Evolutionary conservation across 768 basidiomycete species (phyloP), one percentile per base, ranked within the genome.

Genomic region (Boletus insuetus): DNA sequence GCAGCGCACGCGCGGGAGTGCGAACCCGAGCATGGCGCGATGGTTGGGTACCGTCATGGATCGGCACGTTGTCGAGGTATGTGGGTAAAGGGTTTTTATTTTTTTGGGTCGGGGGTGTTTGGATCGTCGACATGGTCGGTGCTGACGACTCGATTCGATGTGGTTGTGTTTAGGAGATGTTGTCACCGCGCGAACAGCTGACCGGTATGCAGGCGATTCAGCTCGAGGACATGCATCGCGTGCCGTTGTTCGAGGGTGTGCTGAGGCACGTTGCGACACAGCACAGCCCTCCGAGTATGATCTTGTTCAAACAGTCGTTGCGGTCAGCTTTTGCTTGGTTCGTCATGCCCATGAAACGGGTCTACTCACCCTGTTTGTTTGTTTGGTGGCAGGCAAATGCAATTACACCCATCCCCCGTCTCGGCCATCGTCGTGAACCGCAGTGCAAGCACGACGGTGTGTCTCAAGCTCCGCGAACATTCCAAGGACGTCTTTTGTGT

Each of bases 401-500:
- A 60, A 19, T 54, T 51, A 1, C 24, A 58, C 2, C 13, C 49
- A 12, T 55, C 47, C 11, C 63, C 49, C 22, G 56, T 51, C 65
- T 74, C 41, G 57, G 75, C 35, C 74, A 77, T 51, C 16, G 71
- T 87, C 35, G 79, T 89, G 50, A 85, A 84, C 12, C 82, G 85
- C 14, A 81, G 81, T 22, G 79, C 85, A 0, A 80, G 86, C 61
- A 82, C 87, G 46, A 63, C 84, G 14, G 73, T 77, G 20, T 80
- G 83, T 62, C 61, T 85, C 26, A 74, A 69, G 48, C 37, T 75
- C 24, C 61, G 58, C 19, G 65, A 64, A 24, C 56, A 55, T 11
- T 43, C 54, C 24, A 56, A 58, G 13, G 68, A 73, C 40, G 62
- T 84, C 41, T 87, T 82, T 64, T 69, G 81, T 17, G 72, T 85